Evolutionary conservation across 2,329 filamentous ascomycete species (phyloP), one percentile per base, ranked within the genome.

Genomic region (Penicillium sp.): DNA sequence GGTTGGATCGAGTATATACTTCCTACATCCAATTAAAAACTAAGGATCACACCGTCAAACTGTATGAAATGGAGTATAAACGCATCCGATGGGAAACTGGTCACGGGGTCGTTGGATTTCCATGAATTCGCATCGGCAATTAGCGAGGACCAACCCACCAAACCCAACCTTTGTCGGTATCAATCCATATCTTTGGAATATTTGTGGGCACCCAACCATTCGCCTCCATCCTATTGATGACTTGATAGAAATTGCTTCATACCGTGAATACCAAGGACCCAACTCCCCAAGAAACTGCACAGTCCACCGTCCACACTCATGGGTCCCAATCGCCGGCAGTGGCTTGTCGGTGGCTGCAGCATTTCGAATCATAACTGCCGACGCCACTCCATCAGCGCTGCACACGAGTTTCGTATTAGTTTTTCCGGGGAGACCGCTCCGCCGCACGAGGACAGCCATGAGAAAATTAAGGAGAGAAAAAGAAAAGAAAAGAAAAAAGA

Each of bases 331-430:
- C 57, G 50, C 60, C 65, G 63, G 65, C 65, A 62, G 65, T 67
- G 65, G 65, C 65, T 63, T 63, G 49, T 62, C 49, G 42, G 62
- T 57, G 55, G 63, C 61, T 61, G 61, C 58, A 59, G 57, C 26
- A n/a, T 56, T 47, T 66, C 62, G 65, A 68, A 69, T 67, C 61
- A 63, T 19, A 65, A 63, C 30, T 67, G 61, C 61, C 66, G 63
- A 47, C 61, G 63, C 63, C 63, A 69, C 63, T 64, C 64, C 61
- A 63, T 61, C 60, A 64, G 37, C 54, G 35, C 51, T 47, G 53
- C 53, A 53, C 61, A 60, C 62, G 47, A 63, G 42, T 47, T 61
- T 49, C 45, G 45, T 49, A 49, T 49, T 49, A 10, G 45, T 30
- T 49, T 49, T 59, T 51, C 59, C 65, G 63, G 66, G 65, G 57